Conservation (phyloP, 495 filamentous ascomycete genomes). For the Podospora bellae-mahoneyi region DNA sequence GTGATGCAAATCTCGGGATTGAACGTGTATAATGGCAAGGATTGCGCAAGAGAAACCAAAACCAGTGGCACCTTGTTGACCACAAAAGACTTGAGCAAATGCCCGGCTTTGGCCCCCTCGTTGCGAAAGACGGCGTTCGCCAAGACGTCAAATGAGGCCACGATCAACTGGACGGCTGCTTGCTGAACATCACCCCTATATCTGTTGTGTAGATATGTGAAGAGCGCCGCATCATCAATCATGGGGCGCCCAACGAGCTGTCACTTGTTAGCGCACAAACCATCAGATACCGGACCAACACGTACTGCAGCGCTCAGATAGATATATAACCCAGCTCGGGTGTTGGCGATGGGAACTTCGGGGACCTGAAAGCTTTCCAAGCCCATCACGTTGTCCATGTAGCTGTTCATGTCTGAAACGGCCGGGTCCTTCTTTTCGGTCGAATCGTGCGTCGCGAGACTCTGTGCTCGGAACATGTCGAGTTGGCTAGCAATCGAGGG, state of each 20-base stretch:
- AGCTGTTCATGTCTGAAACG: slow-evolving; percentile 46
- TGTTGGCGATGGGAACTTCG: slow-evolving; percentile 66
- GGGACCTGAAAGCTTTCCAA: slow-evolving; percentile 55
- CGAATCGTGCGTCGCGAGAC: slow-evolving; percentile 45
- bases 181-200: slow-evolving; percentile 73
- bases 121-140: slow-evolving; percentile 80
- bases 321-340: slow-evolving; percentile 88
- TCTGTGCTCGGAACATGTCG: slow-evolving; percentile 51
- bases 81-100: slow-evolving; percentile 83
- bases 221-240: slow-evolving; percentile 74
- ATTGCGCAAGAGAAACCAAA: slow-evolving; percentile 58
- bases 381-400: slow-evolving; percentile 53
- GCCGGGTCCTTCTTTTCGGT: slow-evolving; percentile 45
- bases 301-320: slow-evolving; percentile 81
- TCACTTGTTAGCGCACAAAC: slow-evolving; percentile 33
- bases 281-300: slow-evolving; percentile 10
- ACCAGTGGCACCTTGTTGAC: slow-evolving; percentile 90
- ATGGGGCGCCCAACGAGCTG: slow-evolving; percentile 78
- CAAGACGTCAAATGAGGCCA: slow-evolving; percentile 83
- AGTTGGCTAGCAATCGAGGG: slow-evolving; percentile 49
- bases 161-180: slow-evolving; percentile 75
- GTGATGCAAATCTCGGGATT: slow-evolving; percentile 75
- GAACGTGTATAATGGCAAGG: slow-evolving; percentile 55
- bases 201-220: slow-evolving; percentile 75
- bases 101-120: slow-evolving; percentile 66